A percentile compares a stretch with the other conserved stretches of the same genome.
These are phyloP conservation scores for Heterobasidion parviporum DNA, from an alignment of 1,284 basidiomycete genomes.

Conservation along the genomic window DNA sequence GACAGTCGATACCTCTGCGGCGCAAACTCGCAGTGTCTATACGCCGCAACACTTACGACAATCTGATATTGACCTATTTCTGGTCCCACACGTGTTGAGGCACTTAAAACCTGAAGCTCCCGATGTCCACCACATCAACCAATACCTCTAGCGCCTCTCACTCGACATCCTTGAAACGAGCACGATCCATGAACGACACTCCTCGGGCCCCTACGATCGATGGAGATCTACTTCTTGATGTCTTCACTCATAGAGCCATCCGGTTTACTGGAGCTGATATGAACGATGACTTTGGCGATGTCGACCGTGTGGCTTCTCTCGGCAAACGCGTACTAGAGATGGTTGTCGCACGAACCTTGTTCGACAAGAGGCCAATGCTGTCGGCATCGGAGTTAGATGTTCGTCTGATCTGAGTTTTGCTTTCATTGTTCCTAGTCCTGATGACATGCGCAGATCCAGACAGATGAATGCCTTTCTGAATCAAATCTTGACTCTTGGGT, in stretches of 20 bases:
- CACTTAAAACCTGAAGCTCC: not conserved
- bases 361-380: conserved; percentile 45
- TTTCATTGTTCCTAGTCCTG: conserved; percentile 1
- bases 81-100: not conserved
- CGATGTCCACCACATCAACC: not conserved
- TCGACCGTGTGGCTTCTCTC: conserved; percentile 46
- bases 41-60: too few relatives aligned
- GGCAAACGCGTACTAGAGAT: conserved; percentile 44
- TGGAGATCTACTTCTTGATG: conserved; percentile 50
- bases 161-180: not conserved
- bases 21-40: too few relatives aligned
- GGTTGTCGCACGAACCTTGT: conserved; percentile 41
- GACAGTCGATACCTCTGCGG: too few relatives aligned
- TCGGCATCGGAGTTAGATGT: conserved; percentile 42
- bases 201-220: conserved; percentile 1
- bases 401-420: conserved; percentile 13
- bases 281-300: conserved; percentile 43
- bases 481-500: conserved; percentile 49
- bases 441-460: conserved; percentile 24
- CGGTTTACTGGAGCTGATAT: conserved; percentile 29
- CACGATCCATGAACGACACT: not conserved
- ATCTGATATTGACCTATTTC: too few relatives aligned
- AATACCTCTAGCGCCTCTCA: not conserved
- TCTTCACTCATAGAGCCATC: conserved; percentile 61
- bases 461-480: conserved; percentile 29